These are phyloP conservation scores for Trichothecium roseum DNA, from an alignment of 2,329 filamentous ascomycete species.

Conservation along the genomic window DNA sequence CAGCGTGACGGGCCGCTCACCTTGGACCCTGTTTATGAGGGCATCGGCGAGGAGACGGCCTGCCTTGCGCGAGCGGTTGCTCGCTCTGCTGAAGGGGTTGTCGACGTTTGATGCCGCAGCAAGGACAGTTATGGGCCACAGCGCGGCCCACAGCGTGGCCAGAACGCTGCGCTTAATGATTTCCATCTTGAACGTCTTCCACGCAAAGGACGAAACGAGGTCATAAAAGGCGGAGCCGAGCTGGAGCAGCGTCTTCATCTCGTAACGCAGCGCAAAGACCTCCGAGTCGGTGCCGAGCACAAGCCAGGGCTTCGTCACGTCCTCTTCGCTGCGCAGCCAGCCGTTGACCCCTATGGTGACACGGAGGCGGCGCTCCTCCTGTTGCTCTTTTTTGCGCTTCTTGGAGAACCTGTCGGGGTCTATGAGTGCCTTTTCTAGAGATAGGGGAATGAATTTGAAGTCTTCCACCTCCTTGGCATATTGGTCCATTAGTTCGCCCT, in stretches of 20 bases:
- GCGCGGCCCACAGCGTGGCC: conserved; percentile 54
- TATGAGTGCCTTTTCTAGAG: conserved; percentile 25
- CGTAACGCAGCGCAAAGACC: conserved; percentile 76
- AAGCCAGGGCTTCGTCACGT: conserved; percentile 72
- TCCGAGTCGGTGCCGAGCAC: conserved; percentile 63
- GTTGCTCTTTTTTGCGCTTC: conserved; percentile 9
- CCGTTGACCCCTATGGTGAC: conserved; percentile 83
- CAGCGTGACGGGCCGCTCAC: conserved; percentile 69
- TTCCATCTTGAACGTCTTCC: conserved; percentile 62
- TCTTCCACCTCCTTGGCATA: conserved; percentile 85
- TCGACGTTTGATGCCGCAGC: conserved; percentile 61
- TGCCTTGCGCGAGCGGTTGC: conserved; percentile 68
- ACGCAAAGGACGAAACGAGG: conserved; percentile 66
- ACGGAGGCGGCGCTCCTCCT: conserved; percentile 45
- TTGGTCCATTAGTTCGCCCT: conserved; percentile 74
- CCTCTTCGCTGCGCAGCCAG: conserved; percentile 67
- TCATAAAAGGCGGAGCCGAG: conserved; percentile 64
- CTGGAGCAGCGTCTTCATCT: conserved; percentile 65
- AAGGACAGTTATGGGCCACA: conserved; percentile 60
- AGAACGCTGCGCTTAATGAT: conserved; percentile 65
- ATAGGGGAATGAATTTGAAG: conserved; percentile 65
- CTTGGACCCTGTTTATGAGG: conserved; percentile 70
- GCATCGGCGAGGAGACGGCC: conserved; percentile 73
- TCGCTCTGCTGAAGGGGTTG: conserved; percentile 72
- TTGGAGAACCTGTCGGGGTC: conserved; percentile 9